Percentiles rank a stretch among this genome's conserved stretches.
Evolutionary conservation across 192 early-diverging fungal genomes (phyloP).

Genomic region (Helicostylum pulchrum): DNA sequence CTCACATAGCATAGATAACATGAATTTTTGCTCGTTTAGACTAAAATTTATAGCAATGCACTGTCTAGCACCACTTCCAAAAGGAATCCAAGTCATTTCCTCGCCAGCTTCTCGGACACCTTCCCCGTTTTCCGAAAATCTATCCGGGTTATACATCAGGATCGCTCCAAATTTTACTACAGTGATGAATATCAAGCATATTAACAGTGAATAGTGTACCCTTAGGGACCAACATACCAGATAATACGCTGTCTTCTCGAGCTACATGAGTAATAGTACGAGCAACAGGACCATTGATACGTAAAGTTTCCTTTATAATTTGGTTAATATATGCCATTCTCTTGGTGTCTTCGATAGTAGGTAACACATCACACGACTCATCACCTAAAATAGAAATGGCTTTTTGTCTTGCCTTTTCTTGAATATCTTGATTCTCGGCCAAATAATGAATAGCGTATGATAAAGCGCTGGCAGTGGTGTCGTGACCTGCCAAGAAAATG

Average conservation of each 20-base stretch:
- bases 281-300: neutral
- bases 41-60: slow-evolving; percentile 64
- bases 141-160: slow-evolving; percentile 43
- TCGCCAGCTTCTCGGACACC: neutral
- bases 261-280: neutral
- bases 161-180: slow-evolving; percentile 29
- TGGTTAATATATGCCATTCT: slow-evolving; percentile 48
- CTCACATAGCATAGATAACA: slow-evolving; percentile 50
- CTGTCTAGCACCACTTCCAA: slow-evolving; percentile 54
- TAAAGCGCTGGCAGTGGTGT: slow-evolving; percentile 56
- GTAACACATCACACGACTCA: slow-evolving; percentile 41
- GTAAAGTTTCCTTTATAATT: slow-evolving; percentile 43
- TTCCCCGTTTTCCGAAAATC: slow-evolving; percentile 30
- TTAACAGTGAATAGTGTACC: slow-evolving; percentile 12
- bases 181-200: slow-evolving; percentile 19
- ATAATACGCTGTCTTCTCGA: slow-evolving; percentile 25
- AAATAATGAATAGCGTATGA: slow-evolving; percentile 46
- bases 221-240: slow-evolving; percentile 24
- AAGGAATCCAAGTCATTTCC: slow-evolving; percentile 43
- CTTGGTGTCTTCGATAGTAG: slow-evolving; percentile 50
- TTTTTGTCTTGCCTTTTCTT: slow-evolving; percentile 52
- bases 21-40: slow-evolving; percentile 52
- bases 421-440: slow-evolving; percentile 46
- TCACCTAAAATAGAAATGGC: slow-evolving; percentile 52
- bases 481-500: slow-evolving; percentile 56